Evolutionary conservation across 371 early-diverging fungal species (phyloP).

Genomic region (Mortierella polycephala): DNA sequence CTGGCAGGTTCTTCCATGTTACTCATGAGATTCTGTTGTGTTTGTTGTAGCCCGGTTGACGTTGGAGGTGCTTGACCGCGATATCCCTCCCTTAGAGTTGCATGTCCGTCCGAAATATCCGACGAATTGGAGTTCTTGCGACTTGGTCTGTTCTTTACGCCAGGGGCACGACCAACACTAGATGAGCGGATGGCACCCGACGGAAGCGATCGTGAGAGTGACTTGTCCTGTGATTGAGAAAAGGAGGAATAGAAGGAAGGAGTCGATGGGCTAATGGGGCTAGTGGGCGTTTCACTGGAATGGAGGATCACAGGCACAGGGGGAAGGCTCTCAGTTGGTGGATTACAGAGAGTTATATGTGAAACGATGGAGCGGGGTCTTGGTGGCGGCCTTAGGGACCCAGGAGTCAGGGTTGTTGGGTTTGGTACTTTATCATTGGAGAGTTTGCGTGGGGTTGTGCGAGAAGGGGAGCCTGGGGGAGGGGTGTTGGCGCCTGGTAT

Average conservation of each 20-base stretch:
- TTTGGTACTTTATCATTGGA: slow-evolving; percentile 17
- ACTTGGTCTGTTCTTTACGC: slow-evolving; percentile 11
- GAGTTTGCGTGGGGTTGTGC: slow-evolving; percentile 26
- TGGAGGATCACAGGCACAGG: slow-evolving; percentile 43
- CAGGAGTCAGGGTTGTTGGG: not conserved
- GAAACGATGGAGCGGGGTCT: slow-evolving; percentile 45
- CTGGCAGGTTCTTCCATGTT: slow-evolving; percentile 10
- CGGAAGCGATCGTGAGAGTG: slow-evolving; percentile 10
- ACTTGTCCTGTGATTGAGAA: slow-evolving; percentile 9
- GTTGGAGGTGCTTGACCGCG: slow-evolving; percentile 4
- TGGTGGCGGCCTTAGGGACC: slow-evolving; percentile 45
- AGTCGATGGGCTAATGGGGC: slow-evolving; percentile 28
- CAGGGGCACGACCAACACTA: slow-evolving; percentile 22
- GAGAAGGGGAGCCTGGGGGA: not conserved
- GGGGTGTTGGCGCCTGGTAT: slow-evolving; percentile 12
- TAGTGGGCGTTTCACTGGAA: slow-evolving; percentile 40
- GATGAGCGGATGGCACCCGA: slow-evolving; percentile 18
- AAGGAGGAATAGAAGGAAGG: slow-evolving; percentile 20
- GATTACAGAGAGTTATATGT: slow-evolving; percentile 30
- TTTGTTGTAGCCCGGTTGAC: not conserved
- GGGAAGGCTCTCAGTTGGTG: slow-evolving; percentile 44
- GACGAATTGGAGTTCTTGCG: slow-evolving; percentile 12
- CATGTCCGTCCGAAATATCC: not conserved
- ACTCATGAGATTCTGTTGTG: not conserved
- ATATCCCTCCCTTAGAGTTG: slow-evolving; percentile 4